A percentile compares a stretch with the other conserved stretches of the same genome.
phyloP scores from a whole-genome alignment of 352 stramenopile species.

The Phytophthora constricta region DNA sequence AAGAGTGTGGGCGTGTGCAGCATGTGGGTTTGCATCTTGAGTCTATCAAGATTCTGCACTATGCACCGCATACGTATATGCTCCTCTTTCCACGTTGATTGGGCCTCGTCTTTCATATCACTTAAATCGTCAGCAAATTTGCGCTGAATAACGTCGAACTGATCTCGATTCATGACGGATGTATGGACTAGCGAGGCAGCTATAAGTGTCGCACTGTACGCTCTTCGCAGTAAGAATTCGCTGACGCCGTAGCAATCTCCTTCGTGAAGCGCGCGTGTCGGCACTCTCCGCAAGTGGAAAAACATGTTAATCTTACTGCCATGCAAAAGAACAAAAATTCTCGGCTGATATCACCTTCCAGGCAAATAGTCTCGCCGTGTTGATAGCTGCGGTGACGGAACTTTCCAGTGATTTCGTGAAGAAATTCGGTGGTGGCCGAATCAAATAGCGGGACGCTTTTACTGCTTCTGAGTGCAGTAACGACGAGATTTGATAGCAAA shows the following conservation, averaged over 20 bases:
- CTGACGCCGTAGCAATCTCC: slow-evolving; percentile 75
- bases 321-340: slow-evolving; percentile 74
- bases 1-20: slow-evolving; percentile 62
- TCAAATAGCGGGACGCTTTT: slow-evolving; percentile 65
- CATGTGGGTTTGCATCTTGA: slow-evolving; percentile 68
- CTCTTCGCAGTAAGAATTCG: slow-evolving; percentile 66
- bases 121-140: slow-evolving; percentile 67
- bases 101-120: slow-evolving; percentile 57
- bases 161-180: slow-evolving; percentile 74
- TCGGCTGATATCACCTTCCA: slow-evolving; percentile 73
- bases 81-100: slow-evolving; percentile 47
- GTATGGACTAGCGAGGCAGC: slow-evolving; percentile 58
- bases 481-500: slow-evolving; percentile 80
- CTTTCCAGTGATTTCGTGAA: slow-evolving; percentile 80
- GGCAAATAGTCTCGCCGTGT: slow-evolving; percentile 71
- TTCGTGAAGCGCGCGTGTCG: slow-evolving; percentile 61
- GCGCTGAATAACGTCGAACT: slow-evolving; percentile 69
- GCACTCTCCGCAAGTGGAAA: slow-evolving; percentile 47
- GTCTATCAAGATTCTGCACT: slow-evolving; percentile 48
- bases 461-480: slow-evolving; percentile 70
- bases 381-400: slow-evolving; percentile 79
- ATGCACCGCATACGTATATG: slow-evolving; percentile 42
- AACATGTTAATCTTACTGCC: slow-evolving; percentile 71
- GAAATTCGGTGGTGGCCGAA: slow-evolving; percentile 60
- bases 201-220: slow-evolving; percentile 56